Percentiles rank a stretch among this genome's conserved stretches.
Evolutionary conservation across 257 asterid genomes (phyloP).

Genomic region (Orobanche coerulescens): DNA sequence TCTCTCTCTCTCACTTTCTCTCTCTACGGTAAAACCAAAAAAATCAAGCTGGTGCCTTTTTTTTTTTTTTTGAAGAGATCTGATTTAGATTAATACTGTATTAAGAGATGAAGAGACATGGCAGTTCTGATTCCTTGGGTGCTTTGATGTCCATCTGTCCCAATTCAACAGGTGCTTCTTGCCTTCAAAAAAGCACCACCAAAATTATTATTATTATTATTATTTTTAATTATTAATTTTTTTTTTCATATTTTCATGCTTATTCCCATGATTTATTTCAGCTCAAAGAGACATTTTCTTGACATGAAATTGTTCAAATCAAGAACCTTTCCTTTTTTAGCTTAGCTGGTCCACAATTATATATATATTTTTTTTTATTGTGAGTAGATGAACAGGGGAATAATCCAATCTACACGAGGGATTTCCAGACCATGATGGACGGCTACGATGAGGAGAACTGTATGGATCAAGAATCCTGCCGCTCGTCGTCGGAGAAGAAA

Average conservation of each 20-base stretch:
- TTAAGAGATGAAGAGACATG: conserved; percentile 67
- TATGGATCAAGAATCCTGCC: conserved; percentile 50
- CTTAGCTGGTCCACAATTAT: too few species aligned
- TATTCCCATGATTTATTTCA: conserved; percentile 8
- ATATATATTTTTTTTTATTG: neutral
- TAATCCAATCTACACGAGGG: conserved; percentile 42
- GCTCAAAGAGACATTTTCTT: neutral
- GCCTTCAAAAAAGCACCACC: neutral
- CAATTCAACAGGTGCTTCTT: conserved; percentile 67
- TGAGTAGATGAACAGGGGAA: conserved; percentile 28
- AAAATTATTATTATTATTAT: too few species aligned
- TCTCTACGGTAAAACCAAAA: neutral
- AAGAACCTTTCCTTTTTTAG: too few species aligned
- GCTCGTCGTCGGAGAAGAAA: conserved; percentile 44
- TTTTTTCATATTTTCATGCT: too few species aligned
- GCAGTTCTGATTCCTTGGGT: conserved; percentile 76
- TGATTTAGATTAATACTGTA: neutral
- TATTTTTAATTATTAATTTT: too few species aligned
- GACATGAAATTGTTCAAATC: too few species aligned
- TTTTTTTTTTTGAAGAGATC: conserved; percentile 18
- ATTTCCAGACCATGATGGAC: conserved; percentile 65
- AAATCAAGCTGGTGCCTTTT: neutral
- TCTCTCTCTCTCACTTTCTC: neutral
- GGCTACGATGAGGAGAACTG: conserved; percentile 71
- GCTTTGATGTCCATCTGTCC: conserved; percentile 89